Evolutionary conservation across 2,329 filamentous ascomycete genomes (phyloP).

Genomic region (Hymenoscyphus salicellus): DNA sequence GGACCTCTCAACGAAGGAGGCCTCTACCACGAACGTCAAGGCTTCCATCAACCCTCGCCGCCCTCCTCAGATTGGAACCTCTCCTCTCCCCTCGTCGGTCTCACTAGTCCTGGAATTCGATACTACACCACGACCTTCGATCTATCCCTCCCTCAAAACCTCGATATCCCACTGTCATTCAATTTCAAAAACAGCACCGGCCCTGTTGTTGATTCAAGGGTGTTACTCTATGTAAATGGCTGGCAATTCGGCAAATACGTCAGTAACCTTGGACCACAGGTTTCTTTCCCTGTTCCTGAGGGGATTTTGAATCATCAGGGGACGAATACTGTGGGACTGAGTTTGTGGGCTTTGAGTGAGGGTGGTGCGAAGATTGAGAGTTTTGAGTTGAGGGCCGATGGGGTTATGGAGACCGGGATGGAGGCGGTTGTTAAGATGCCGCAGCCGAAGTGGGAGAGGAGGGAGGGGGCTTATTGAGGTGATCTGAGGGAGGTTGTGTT

Average conservation of each 20-base stretch:
- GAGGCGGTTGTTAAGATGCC: background rate
- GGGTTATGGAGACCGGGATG: conserved; percentile 7
- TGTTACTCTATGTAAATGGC: conserved; percentile 67
- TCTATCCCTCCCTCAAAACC: background rate
- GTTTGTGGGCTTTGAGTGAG: conserved; percentile 57
- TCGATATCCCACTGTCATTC: conserved; percentile 4
- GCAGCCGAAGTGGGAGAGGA: background rate
- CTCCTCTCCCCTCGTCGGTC: conserved; percentile 33
- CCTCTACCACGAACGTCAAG: conserved; percentile 57
- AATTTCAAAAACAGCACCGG: conserved; percentile 45
- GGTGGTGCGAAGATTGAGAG: conserved; percentile 16
- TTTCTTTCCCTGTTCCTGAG: conserved; percentile 65
- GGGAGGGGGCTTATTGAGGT: background rate
- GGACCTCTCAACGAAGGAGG: conserved; percentile 65
- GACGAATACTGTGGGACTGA: conserved; percentile 63
- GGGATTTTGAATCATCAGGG: conserved; percentile 67
- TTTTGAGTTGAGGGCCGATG: conserved; percentile 4
- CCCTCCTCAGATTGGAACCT: conserved; percentile 44
- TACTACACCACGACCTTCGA: conserved; percentile 6
- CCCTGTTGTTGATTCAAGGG: conserved; percentile 50
- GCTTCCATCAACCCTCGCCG: conserved; percentile 55
- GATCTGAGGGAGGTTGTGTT: background rate
- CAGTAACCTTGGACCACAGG: conserved; percentile 47
- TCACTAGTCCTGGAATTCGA: conserved; percentile 27
- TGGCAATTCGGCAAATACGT: conserved; percentile 56